Evolutionary conservation across 2,329 filamentous ascomycete species (phyloP).

Genomic region (Acrodontium crateriforme): DNA sequence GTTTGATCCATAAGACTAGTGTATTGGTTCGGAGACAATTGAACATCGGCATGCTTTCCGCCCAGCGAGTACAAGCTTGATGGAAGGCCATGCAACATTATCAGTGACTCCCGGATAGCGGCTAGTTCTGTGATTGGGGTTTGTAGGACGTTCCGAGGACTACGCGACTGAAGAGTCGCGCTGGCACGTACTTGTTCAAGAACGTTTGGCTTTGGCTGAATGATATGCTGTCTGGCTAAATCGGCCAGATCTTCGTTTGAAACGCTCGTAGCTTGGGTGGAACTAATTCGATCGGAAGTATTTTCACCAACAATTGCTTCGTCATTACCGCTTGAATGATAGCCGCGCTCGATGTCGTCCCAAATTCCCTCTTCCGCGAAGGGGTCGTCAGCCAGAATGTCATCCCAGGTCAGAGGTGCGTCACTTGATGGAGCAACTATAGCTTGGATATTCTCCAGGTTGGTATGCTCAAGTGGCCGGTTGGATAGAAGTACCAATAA

Average conservation of each 20-base stretch:
- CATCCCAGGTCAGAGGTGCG: slow-evolving; percentile 53
- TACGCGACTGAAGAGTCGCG: too few relatives aligned
- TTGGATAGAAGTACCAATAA: slow-evolving; percentile 72
- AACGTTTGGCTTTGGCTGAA: slow-evolving; percentile 12
- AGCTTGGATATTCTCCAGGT: slow-evolving; percentile 39
- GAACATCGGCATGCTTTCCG: too few relatives aligned
- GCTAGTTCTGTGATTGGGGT: slow-evolving; percentile 60
- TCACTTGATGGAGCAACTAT: slow-evolving; percentile 29
- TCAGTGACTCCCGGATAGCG: slow-evolving; percentile 61
- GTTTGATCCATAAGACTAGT: slow-evolving; percentile 25
- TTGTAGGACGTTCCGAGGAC: too few relatives aligned
- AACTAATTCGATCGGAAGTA: slow-evolving; percentile 13
- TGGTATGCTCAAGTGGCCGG: slow-evolving; percentile 57
- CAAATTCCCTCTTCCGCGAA: slow-evolving; percentile 57
- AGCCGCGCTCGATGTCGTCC: slow-evolving; percentile 53
- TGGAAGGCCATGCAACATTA: slow-evolving; percentile 69
- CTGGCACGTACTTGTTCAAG: slow-evolving; percentile 26
- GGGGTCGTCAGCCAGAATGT: slow-evolving; percentile 64
- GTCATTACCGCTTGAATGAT: slow-evolving; percentile 52
- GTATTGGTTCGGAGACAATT: slow-evolving; percentile 9
- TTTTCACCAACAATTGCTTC: slow-evolving; percentile 22
- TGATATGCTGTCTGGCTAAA: slow-evolving; percentile 21
- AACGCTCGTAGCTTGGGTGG: slow-evolving; percentile 24
- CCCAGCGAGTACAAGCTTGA: slow-evolving; percentile 68
- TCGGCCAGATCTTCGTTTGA: slow-evolving; percentile 24